These are phyloP conservation scores for Saccharum officinarum DNA, from an alignment of 176 grass and related monocot genomes.

Conservation along the genomic window DNA sequence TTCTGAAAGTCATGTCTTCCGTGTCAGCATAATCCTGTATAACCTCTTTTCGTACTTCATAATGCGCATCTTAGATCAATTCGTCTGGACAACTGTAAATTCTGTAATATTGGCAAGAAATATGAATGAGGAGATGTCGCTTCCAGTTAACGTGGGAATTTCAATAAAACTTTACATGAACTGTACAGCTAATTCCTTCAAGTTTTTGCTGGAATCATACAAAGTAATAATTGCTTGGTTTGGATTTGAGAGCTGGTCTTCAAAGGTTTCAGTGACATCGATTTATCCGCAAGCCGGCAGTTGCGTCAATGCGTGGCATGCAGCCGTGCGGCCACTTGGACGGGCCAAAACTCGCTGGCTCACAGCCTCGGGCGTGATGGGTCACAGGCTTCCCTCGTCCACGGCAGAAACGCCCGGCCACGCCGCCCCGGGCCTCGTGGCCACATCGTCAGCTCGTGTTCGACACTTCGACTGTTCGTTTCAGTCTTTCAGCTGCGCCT, in stretches of 20 bases:
- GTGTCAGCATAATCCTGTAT: neutral
- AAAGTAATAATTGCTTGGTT: neutral
- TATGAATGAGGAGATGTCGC: neutral
- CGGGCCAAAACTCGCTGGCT: neutral
- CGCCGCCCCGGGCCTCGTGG: conserved; percentile 30
- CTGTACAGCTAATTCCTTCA: neutral
- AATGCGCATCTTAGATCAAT: neutral
- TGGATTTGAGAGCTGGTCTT: neutral
- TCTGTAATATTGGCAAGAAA: neutral
- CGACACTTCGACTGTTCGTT: neutral
- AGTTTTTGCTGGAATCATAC: neutral
- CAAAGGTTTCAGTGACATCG: neutral
- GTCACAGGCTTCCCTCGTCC: neutral
- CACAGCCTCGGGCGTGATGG: neutral
- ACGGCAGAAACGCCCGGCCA: neutral
- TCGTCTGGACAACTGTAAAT: neutral
- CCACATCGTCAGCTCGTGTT: conserved; percentile 28
- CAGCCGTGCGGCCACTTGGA: neutral
- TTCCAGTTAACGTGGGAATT: neutral
- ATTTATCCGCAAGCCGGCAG: neutral
- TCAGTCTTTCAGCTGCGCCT: neutral
- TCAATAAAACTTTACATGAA: neutral
- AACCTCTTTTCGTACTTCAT: neutral
- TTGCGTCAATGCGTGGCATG: neutral
- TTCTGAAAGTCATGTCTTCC: neutral